A percentile compares a stretch with the other conserved stretches of the same genome.
phyloP scores from a whole-genome alignment of 225 moss, liverwort and hornwort species.

The Anthoceros angustus region DNA sequence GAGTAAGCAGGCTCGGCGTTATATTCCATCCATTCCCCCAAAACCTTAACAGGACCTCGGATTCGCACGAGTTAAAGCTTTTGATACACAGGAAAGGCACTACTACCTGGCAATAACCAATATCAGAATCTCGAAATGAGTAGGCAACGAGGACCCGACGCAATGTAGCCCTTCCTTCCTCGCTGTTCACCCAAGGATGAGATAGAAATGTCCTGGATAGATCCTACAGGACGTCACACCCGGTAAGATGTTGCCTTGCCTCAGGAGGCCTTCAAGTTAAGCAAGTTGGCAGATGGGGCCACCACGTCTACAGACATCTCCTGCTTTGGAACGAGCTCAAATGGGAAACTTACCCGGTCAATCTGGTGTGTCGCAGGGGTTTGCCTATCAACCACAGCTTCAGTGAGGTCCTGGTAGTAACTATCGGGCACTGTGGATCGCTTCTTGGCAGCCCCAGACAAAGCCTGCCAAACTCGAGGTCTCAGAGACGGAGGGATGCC shows the following conservation, averaged over 20 bases:
- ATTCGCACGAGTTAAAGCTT: too few relatives aligned
- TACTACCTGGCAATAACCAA: conserved; percentile 90
- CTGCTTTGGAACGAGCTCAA: not conserved
- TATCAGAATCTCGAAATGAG: conserved; percentile 83
- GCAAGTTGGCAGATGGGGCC: not conserved
- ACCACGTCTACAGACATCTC: too few relatives aligned
- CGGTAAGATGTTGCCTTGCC: not conserved
- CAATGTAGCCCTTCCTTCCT: conserved; percentile 70
- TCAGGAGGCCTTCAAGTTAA: not conserved
- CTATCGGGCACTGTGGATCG: conserved; percentile 80
- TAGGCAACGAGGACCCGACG: conserved; percentile 83
- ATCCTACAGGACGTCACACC: conserved; percentile 33
- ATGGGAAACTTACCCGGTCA: conserved; percentile 42
- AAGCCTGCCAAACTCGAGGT: conserved; percentile 73
- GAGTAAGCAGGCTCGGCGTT: conserved; percentile 5
- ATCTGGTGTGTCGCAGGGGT: conserved; percentile 80
- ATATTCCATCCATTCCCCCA: too few relatives aligned
- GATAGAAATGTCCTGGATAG: conserved; percentile 77
- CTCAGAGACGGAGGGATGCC: conserved; percentile 80
- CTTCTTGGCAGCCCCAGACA: conserved; percentile 67
- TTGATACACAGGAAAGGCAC: too few relatives aligned
- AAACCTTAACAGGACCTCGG: too few relatives aligned
- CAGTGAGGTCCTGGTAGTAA: conserved; percentile 74
- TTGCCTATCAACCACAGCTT: conserved; percentile 53
- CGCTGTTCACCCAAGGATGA: conserved; percentile 81